phyloP scores from a whole-genome alignment of 495 filamentous ascomycete genomes.

The Parachaetomium inaequale region DNA sequence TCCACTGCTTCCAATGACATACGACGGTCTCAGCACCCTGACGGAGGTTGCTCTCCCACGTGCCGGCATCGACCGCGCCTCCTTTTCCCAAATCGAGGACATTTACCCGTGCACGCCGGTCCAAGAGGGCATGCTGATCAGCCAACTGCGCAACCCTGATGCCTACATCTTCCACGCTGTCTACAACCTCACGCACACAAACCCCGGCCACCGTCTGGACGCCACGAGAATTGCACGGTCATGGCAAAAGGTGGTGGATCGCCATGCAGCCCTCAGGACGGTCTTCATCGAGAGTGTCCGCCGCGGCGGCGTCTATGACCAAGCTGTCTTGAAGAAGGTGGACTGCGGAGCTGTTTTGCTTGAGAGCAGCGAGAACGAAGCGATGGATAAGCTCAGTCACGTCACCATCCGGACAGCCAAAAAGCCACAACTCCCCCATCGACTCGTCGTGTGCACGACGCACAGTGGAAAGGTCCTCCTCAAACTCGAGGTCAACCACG shows the following conservation, averaged over 20 bases:
- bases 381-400: conserved; percentile 11
- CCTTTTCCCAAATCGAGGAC: conserved; percentile 31
- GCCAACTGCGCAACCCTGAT: conserved; percentile 22
- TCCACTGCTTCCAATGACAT: conserved; percentile 21
- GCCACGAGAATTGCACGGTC: conserved; percentile 41
- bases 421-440: conserved; percentile 25
- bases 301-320: conserved; percentile 40
- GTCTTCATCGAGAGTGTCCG: conserved; percentile 53
- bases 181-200: conserved; percentile 17
- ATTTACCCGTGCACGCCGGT: conserved; percentile 56
- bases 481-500: conserved; percentile 29
- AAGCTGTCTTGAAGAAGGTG: conserved; percentile 23
- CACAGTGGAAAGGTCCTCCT: conserved; percentile 17
- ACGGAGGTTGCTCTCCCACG: conserved; percentile 12
- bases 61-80: conserved; percentile 20
- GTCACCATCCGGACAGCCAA: conserved; percentile 4
- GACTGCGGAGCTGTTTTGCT: conserved; percentile 18
- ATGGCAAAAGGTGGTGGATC: conserved; percentile 52
- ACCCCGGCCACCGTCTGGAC: conserved; percentile 31
- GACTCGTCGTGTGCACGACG: conserved; percentile 25
- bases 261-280: conserved; percentile 54
- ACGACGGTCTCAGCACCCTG: conserved; percentile 19
- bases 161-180: conserved; percentile 27
- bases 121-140: conserved; percentile 54
- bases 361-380: conserved; percentile 9